Conservation (phyloP, 306 rosid genomes). For the Ochetophila trinervis region DNA sequence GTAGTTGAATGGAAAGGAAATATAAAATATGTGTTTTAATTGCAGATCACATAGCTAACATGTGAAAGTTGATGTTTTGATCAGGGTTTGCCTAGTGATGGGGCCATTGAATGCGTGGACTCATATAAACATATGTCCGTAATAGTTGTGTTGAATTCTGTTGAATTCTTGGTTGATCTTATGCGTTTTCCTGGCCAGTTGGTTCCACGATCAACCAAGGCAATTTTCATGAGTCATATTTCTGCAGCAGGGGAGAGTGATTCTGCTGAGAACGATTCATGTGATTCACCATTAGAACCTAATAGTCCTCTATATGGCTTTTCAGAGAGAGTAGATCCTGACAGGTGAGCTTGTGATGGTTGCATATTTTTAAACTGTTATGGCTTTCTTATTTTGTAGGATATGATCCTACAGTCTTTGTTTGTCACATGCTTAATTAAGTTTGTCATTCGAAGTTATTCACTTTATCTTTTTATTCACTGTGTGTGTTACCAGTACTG, state of each 20-base stretch:
- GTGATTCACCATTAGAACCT: conserved; percentile 98
- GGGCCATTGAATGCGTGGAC: conserved; percentile 69
- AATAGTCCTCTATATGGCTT: conserved; percentile 94
- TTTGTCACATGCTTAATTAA: conserved; percentile 3
- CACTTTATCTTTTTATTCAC: conserved; percentile 11
- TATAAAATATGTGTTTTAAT: conserved; percentile 16
- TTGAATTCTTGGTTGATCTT: conserved; percentile 88
- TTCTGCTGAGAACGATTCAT: conserved; percentile 98
- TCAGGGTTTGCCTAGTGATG: conserved; percentile 92
- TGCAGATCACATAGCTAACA: conserved; percentile 19
- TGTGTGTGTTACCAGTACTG: conserved; percentile 52
- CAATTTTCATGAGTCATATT: conserved; percentile 85
- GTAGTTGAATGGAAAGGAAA: conserved; percentile 1
- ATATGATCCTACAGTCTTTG: background rate
- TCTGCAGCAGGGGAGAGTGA: conserved; percentile 98
- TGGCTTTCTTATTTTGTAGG: background rate
- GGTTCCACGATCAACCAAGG: conserved; percentile 74
- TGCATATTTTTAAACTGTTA: conserved; percentile 13
- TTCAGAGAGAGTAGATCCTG: conserved; percentile 73
- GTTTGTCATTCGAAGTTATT: conserved; percentile 21
- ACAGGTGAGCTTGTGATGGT: conserved; percentile 38
- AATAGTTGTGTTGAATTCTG: conserved; percentile 72
- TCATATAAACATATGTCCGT: conserved; percentile 91
- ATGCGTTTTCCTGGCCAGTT: conserved; percentile 96
- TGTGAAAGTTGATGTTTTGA: conserved; percentile 24